Evolutionary conservation across 805 yeast genomes (phyloP).

Genomic region (Cyberlindnera meyerae): DNA sequence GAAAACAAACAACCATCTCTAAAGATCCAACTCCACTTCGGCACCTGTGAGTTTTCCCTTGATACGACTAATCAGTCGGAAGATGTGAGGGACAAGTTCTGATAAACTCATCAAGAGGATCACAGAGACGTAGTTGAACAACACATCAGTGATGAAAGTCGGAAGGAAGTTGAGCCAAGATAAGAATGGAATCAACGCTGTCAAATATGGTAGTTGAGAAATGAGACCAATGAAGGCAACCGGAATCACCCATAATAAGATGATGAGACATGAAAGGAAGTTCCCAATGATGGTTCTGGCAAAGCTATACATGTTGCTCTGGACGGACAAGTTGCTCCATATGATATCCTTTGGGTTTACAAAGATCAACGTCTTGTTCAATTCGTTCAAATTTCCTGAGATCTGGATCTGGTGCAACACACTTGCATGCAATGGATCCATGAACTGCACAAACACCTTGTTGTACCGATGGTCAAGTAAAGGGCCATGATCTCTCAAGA

Average conservation of each 20-base stretch:
- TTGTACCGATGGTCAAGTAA: constrained; percentile 28
- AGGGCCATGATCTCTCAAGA: constrained; percentile 20
- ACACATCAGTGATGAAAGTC: constrained; percentile 41
- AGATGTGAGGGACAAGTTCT: constrained; percentile 53
- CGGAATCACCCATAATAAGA: constrained; percentile 73
- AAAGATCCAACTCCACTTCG: constrained; percentile 64
- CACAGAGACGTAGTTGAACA: constrained; percentile 66
- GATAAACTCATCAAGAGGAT: constrained; percentile 58
- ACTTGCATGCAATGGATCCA: constrained; percentile 50
- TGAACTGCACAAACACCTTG: constrained; percentile 61
- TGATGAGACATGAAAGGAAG: constrained; percentile 42
- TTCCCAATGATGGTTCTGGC: constrained; percentile 42
- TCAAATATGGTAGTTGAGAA: constrained; percentile 66
- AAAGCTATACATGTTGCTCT: constrained; percentile 32
- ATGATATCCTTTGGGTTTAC: constrained; percentile 63
- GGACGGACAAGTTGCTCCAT: constrained; percentile 57
- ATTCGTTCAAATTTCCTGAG: constrained; percentile 36
- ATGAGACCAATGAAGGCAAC: constrained; percentile 75
- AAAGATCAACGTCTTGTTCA: constrained; percentile 43
- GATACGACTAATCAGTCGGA: constrained; percentile 47
- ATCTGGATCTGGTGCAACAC: constrained; percentile 57
- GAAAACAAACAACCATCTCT: constrained; percentile 73
- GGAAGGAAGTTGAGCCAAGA: constrained; percentile 55
- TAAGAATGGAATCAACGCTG: constrained; percentile 56
- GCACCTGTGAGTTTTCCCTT: constrained; percentile 61